Percentiles rank a stretch among this genome's conserved stretches.
Conservation (phyloP, 1,284 basidiomycete genomes). For the Trametes pubescens region DNA sequence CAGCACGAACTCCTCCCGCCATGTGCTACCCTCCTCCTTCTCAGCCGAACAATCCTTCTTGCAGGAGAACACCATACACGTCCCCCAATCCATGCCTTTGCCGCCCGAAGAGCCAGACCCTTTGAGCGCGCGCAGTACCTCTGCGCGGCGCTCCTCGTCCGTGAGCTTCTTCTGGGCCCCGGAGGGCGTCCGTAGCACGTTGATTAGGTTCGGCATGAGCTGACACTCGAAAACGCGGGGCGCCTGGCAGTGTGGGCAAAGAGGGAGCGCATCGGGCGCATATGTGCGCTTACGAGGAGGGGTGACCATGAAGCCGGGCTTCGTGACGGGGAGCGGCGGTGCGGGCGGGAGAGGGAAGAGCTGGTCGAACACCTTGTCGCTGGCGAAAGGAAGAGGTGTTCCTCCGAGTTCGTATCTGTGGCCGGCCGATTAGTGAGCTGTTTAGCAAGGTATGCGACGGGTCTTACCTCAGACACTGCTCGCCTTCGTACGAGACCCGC, state of each 20-base stretch:
- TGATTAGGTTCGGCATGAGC: constrained; percentile 88
- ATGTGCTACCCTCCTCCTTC: constrained; percentile 54
- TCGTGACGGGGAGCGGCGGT: constrained; percentile 59
- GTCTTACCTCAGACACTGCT: constrained; percentile 83
- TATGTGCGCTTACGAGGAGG: constrained; percentile 58
- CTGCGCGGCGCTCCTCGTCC: constrained; percentile 67
- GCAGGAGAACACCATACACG: constrained; percentile 83
- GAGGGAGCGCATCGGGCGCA: constrained; percentile 54
- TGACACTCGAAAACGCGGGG: constrained; percentile 83
- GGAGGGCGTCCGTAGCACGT: constrained; percentile 56
- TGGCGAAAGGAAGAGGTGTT: constrained; percentile 76
- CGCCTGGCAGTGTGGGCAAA: constrained; percentile 67
- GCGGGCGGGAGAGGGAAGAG: constrained; percentile 69
- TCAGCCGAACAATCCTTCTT: constrained; percentile 70
- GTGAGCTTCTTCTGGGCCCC: constrained; percentile 48
- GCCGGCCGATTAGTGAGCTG: constrained; percentile 1
- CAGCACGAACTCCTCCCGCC: constrained; percentile 78
- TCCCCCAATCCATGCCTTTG: constrained; percentile 85
- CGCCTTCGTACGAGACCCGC: constrained; percentile 68
- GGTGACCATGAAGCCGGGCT: constrained; percentile 63
- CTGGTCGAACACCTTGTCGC: constrained; percentile 69
- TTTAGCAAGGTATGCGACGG: too few species aligned
- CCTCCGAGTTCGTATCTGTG: constrained; percentile 80
- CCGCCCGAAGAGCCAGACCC: constrained; percentile 49
- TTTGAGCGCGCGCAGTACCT: constrained; percentile 60